A percentile compares a stretch with the other conserved stretches of the same genome.
phyloP scores from a whole-genome alignment of 345 rosid genomes.

The Zanthoxylum bungeanum region DNA sequence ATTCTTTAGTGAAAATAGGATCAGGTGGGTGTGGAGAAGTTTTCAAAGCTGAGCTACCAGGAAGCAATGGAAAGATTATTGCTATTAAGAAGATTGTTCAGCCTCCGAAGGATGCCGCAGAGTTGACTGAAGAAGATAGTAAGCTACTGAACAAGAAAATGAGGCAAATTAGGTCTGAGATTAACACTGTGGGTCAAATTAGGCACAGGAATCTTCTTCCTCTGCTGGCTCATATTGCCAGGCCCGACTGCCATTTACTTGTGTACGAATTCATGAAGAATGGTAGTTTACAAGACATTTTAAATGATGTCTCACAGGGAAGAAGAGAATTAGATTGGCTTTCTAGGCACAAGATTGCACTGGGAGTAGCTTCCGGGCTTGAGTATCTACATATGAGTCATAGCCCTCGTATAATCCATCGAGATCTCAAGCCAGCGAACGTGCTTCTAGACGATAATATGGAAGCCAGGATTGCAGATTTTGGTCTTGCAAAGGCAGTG shows the following conservation, averaged over 20 bases:
- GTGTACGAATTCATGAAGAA: constrained; percentile 89
- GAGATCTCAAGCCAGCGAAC: constrained; percentile 91
- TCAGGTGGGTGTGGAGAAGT: constrained; percentile 95
- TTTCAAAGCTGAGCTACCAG: constrained; percentile 68
- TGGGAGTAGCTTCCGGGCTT: constrained; percentile 80
- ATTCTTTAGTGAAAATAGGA: constrained; percentile 57
- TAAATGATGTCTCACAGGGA: constrained; percentile 45
- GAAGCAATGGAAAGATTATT: constrained; percentile 61
- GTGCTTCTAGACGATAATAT: constrained; percentile 81
- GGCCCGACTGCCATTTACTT: constrained; percentile 74
- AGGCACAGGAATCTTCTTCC: constrained; percentile 82
- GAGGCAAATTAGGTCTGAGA: constrained; percentile 84
- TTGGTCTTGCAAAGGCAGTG: constrained; percentile 78
- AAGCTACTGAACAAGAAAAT: constrained; percentile 59
- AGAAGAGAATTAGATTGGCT: constrained; percentile 60
- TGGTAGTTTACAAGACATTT: constrained; percentile 75
- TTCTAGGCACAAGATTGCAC: constrained; percentile 62
- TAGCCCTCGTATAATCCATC: constrained; percentile 69
- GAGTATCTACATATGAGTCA: constrained; percentile 79
- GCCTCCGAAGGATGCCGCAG: constrained; percentile 67
- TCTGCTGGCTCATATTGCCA: constrained; percentile 68
- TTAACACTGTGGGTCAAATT: constrained; percentile 74
- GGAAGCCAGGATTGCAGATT: constrained; percentile 93
- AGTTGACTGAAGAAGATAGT: constrained; percentile 67
- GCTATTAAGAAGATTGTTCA: constrained; percentile 78